Conservation (phyloP, 2,329 filamentous ascomycete species). For the Aspergillus amoenus region DNA sequence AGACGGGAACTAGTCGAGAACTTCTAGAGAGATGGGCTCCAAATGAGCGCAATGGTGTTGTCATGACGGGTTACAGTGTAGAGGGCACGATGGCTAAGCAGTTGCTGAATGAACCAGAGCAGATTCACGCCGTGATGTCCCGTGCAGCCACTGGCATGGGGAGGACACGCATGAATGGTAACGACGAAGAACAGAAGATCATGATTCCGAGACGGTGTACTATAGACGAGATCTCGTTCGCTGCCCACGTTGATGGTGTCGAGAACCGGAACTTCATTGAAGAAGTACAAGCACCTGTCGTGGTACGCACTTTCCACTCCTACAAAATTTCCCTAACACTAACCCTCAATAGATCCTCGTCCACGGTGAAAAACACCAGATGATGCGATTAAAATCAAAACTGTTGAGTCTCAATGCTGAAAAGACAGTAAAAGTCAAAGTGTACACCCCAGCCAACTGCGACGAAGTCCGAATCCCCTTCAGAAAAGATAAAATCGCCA, state of each 20-base stretch:
- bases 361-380: slow-evolving; percentile 95
- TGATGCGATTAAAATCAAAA: slow-evolving; percentile 95
- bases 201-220: slow-evolving; percentile 92
- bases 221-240: slow-evolving; percentile 92
- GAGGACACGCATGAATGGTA: slow-evolving; percentile 61
- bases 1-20: slow-evolving; percentile 91
- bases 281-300: slow-evolving; percentile 85
- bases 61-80: slow-evolving; percentile 97
- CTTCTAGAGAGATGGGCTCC: slow-evolving; percentile 94
- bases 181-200: slow-evolving; percentile 74
- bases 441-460: slow-evolving; percentile 91
- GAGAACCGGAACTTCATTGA: slow-evolving; percentile 98
- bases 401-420: slow-evolving; percentile 86
- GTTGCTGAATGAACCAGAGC: slow-evolving; percentile 90
- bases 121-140: slow-evolving; percentile 92
- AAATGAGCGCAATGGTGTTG: slow-evolving; percentile 93
- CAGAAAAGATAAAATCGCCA: slow-evolving; percentile 90
- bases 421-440: slow-evolving; percentile 79
- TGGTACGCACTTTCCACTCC: slow-evolving; percentile 60
- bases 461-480: slow-evolving; percentile 95
- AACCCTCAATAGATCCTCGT: slow-evolving; percentile 73
- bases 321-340: neutral
- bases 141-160: slow-evolving; percentile 53
- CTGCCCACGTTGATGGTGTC: slow-evolving; percentile 91
- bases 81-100: slow-evolving; percentile 98